Conservation (phyloP, 208 protist species). For the Porcisia hertigi region DNA sequence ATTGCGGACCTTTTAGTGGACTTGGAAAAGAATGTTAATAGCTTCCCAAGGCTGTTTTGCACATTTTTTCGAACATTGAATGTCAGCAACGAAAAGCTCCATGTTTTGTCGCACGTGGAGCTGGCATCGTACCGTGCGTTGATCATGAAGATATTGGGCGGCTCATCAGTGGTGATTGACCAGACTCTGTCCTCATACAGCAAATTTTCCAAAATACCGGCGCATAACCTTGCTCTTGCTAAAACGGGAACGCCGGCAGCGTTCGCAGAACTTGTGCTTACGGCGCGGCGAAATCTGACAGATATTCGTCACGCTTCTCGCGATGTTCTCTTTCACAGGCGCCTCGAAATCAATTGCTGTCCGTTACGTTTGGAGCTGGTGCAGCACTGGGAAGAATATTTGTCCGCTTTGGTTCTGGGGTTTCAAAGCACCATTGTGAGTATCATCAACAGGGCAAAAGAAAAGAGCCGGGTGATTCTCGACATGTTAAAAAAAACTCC, state of each 20-base stretch:
- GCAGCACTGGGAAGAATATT: conserved; percentile 57
- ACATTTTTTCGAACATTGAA: conserved; percentile 68
- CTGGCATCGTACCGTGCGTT: conserved; percentile 39
- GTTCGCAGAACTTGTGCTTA: conserved; percentile 37
- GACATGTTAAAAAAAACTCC: conserved; percentile 46
- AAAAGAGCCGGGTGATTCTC: conserved; percentile 41
- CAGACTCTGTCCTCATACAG: conserved; percentile 46
- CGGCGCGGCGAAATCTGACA: conserved; percentile 45
- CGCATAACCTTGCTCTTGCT: conserved; percentile 36
- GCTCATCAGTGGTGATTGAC: conserved; percentile 46
- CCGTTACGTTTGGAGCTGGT: conserved; percentile 53
- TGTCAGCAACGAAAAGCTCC: conserved; percentile 43
- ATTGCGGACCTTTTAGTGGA: conserved; percentile 72
- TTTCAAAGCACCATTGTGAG: conserved; percentile 42
- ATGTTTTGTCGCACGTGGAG: conserved; percentile 38
- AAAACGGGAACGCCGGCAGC: conserved; percentile 28
- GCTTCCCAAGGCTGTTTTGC: conserved; percentile 52
- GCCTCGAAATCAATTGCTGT: conserved; percentile 65
- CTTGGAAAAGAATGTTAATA: conserved; percentile 50
- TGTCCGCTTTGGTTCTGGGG: conserved; percentile 47
- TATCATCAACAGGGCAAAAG: conserved; percentile 36
- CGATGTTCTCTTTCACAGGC: conserved; percentile 77
- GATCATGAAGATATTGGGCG: conserved; percentile 39
- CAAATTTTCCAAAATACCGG: conserved; percentile 52
- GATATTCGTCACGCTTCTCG: conserved; percentile 50